phyloP scores from a whole-genome alignment of 2,329 filamentous ascomycete genomes.

The Saccharata proteae region DNA sequence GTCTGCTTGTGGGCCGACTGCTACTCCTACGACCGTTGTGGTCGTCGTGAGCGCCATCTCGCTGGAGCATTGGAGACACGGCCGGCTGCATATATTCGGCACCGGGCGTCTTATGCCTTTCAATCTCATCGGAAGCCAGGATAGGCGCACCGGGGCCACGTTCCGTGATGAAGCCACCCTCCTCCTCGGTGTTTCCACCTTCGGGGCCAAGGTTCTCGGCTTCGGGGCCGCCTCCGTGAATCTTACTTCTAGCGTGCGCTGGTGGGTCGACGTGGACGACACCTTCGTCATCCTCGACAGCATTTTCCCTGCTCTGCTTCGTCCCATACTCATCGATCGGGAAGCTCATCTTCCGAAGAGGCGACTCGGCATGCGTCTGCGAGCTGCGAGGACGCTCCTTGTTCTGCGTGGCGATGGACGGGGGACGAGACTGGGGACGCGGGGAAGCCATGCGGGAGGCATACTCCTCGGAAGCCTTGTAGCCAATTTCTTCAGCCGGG shows the following conservation, averaged over 20 bases:
- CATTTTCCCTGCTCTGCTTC: slow-evolving; percentile 22
- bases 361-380: slow-evolving; percentile 36
- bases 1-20: slow-evolving; percentile 30
- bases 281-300: slow-evolving; percentile 36
- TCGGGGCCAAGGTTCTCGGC: slow-evolving; percentile 39
- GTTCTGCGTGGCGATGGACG: slow-evolving; percentile 33
- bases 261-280: slow-evolving; percentile 71
- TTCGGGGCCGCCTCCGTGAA: slow-evolving; percentile 36
- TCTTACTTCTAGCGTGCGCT: slow-evolving; percentile 30
- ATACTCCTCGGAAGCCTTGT: slow-evolving; percentile 77
- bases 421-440: slow-evolving; percentile 35
- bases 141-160: slow-evolving; percentile 64
- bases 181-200: slow-evolving; percentile 32
- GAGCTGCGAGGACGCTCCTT: slow-evolving; percentile 32
- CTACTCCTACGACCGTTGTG: slow-evolving; percentile 27
- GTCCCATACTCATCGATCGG: slow-evolving; percentile 22
- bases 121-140: slow-evolving; percentile 75
- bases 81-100: slow-evolving; percentile 65
- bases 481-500: slow-evolving; percentile 83
- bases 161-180: slow-evolving; percentile 44
- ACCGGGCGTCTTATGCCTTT: slow-evolving; percentile 49
- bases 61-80: slow-evolving; percentile 52
- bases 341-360: slow-evolving; percentile 38
- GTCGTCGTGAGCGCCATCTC: slow-evolving; percentile 40
- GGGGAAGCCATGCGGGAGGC: slow-evolving; percentile 64